phyloP scores from a whole-genome alignment of 2,329 filamentous ascomycete genomes.

The Ambrosiella xylebori region DNA sequence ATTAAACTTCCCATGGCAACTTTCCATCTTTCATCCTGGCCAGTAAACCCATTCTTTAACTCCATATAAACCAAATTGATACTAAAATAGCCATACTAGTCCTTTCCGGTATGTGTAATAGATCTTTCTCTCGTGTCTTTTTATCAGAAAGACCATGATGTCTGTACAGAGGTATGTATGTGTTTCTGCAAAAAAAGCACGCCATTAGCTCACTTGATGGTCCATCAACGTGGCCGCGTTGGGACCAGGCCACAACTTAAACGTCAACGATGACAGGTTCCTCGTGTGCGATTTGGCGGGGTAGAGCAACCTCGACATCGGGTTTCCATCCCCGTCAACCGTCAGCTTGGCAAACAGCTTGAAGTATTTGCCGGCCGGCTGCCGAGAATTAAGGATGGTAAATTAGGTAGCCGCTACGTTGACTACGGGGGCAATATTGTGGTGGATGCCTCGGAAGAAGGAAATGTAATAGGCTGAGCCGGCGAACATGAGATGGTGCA shows the following conservation, averaged over 20 bases:
- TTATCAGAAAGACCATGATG: too few species aligned
- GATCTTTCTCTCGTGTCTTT: too few species aligned
- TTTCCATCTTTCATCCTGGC: too few species aligned
- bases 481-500: slow-evolving; percentile 44
- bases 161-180: too few species aligned
- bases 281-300: slow-evolving; percentile 15
- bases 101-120: too few species aligned
- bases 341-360: background rate
- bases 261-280: slow-evolving; percentile 19
- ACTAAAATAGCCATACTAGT: too few species aligned
- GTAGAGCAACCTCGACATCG: slow-evolving; percentile 16
- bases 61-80: too few species aligned
- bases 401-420: slow-evolving; percentile 15
- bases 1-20: too few species aligned
- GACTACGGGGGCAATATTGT: slow-evolving; percentile 38
- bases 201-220: background rate
- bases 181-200: too few species aligned
- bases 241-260: slow-evolving; percentile 19
- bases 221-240: slow-evolving; percentile 5
- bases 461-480: slow-evolving; percentile 36
- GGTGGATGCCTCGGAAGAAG: slow-evolving; percentile 42
- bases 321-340: slow-evolving; percentile 16
- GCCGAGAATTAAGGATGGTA: slow-evolving; percentile 7
- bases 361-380: background rate
- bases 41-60: too few species aligned